phyloP scores from a whole-genome alignment of 2,329 filamentous ascomycete species.

The Sporothrix curviconia region DNA sequence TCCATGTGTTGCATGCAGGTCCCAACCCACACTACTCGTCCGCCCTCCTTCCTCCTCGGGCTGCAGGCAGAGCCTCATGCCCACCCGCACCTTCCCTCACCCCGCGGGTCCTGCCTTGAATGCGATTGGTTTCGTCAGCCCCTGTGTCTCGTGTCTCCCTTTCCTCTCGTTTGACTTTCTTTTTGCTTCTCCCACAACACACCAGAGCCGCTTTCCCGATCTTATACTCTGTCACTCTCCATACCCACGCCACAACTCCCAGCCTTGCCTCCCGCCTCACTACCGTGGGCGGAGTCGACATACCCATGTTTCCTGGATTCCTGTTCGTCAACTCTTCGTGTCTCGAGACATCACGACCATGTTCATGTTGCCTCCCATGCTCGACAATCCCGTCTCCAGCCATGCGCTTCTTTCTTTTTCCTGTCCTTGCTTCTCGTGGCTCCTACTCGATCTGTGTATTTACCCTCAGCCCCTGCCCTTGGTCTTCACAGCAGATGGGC shows the following conservation, averaged over 20 bases:
- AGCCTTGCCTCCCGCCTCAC: neutral
- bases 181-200: neutral
- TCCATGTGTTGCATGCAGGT: neutral
- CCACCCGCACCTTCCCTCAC: neutral
- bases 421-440: neutral
- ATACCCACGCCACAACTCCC: too few species aligned
- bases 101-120: neutral
- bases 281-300: neutral
- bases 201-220: too few species aligned
- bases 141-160: neutral
- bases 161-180: neutral
- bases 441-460: neutral
- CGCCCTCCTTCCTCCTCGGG: neutral
- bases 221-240: too few species aligned
- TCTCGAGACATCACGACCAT: neutral
- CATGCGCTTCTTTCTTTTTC: neutral
- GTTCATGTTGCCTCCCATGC: neutral
- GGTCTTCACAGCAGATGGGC: too few species aligned
- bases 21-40: neutral
- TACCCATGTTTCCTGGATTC: neutral
- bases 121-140: neutral
- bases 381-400: neutral
- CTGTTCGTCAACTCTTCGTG: neutral
- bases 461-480: neutral
- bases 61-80: constrained; percentile 9